phyloP scores from a whole-genome alignment of 495 filamentous ascomycete species.

The Penicillium pulvis region DNA sequence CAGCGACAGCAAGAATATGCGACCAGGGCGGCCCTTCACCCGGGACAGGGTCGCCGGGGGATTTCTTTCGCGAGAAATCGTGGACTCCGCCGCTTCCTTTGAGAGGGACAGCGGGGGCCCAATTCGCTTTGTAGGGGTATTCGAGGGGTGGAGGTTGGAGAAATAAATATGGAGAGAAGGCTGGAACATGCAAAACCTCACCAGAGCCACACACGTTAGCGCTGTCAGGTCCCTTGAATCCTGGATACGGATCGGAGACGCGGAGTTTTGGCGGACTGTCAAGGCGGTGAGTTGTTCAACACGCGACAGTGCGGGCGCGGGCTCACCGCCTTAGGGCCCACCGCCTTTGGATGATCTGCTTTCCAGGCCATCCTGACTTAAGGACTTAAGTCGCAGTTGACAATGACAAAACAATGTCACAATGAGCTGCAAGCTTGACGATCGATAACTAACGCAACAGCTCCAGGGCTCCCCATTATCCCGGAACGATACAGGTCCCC shows the following conservation, averaged over 20 bases:
- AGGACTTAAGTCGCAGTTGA: no score
- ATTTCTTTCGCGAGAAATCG: conserved; percentile 14
- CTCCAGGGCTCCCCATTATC: no score
- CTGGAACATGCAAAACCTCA: conserved; percentile 13
- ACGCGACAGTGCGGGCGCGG: not conserved
- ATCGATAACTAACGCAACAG: no score
- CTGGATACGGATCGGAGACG: conserved; percentile 23
- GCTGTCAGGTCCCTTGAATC: conserved; percentile 19
- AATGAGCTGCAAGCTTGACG: no score
- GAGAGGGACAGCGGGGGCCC: not conserved
- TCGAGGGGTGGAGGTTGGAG: not conserved
- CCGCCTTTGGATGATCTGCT: not conserved
- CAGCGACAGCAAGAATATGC: conserved; percentile 5
- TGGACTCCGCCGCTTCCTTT: conserved; percentile 12
- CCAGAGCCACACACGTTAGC: conserved; percentile 7
- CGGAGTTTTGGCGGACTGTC: conserved; percentile 24
- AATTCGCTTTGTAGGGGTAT: not conserved
- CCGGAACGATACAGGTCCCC: no score
- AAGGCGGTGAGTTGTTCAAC: not conserved
- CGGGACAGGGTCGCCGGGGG: conserved; percentile 5
- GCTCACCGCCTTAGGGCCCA: not conserved
- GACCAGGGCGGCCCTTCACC: not conserved
- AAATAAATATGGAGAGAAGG: conserved; percentile 1
- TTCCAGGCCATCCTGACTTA: no score
- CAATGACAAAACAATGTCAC: no score